phyloP scores from a whole-genome alignment of 1,139 yeast genomes.

The Yamadazyma dushanensis region DNA sequence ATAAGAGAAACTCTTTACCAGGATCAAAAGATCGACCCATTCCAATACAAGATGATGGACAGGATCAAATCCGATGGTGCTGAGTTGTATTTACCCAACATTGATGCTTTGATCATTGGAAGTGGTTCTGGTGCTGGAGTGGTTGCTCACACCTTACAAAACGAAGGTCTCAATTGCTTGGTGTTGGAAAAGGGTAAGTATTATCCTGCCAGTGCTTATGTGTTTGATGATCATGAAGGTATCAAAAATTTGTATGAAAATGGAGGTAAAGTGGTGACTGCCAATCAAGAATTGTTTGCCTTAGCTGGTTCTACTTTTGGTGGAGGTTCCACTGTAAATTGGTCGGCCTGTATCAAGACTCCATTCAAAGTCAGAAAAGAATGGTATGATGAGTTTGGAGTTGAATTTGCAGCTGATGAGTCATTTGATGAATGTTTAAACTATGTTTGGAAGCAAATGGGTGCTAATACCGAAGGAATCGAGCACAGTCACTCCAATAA shows the following conservation, averaged over 20 bases:
- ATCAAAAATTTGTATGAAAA: conserved; percentile 39
- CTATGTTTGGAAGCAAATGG: conserved; percentile 53
- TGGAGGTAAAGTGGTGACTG: conserved; percentile 34
- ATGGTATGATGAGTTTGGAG: conserved; percentile 51
- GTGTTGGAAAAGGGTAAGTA: conserved; percentile 57
- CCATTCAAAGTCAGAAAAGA: conserved; percentile 56
- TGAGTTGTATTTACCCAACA: conserved; percentile 37
- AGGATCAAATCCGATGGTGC: conserved; percentile 31
- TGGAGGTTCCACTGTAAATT: conserved; percentile 61
- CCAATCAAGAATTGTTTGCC: conserved; percentile 37
- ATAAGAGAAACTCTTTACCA: conserved; percentile 29
- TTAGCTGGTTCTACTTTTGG: conserved; percentile 61
- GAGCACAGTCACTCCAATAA: conserved; percentile 52
- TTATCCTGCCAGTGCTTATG: conserved; percentile 36
- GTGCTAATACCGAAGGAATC: conserved; percentile 41
- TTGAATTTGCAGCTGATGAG: conserved; percentile 50
- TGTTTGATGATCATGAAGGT: conserved; percentile 42
- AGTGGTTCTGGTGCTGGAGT: conserved; percentile 64
- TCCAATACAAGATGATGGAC: conserved; percentile 31
- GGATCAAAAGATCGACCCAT: conserved; percentile 26
- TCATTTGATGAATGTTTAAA: conserved; percentile 48
- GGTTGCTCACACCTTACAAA: conserved; percentile 49
- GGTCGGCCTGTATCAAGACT: conserved; percentile 60
- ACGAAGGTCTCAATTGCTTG: conserved; percentile 45
- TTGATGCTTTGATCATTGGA: conserved; percentile 53